Evolutionary conservation across 495 filamentous ascomycete species (phyloP).

Genomic region (Aspergillus steynii): DNA sequence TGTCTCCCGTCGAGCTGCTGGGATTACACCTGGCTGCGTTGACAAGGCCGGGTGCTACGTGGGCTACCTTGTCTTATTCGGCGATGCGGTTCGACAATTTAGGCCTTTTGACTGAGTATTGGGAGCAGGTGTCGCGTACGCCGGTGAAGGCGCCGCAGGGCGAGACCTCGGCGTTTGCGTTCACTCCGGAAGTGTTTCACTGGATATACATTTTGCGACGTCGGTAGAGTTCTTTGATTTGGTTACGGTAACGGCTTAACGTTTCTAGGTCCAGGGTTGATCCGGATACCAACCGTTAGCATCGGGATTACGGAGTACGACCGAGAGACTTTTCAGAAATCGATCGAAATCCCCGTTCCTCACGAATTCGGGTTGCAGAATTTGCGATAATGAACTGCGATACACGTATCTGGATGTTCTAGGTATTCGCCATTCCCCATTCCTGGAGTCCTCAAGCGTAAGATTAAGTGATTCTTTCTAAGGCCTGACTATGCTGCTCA

Average conservation of each 20-base stretch:
- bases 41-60: constrained; percentile 31
- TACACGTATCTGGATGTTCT: too few species aligned
- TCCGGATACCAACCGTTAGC: background rate
- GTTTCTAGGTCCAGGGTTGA: background rate
- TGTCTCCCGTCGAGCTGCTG: constrained; percentile 41
- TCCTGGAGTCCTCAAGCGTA: too few species aligned
- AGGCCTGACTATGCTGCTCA: too few species aligned
- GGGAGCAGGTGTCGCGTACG: constrained; percentile 35
- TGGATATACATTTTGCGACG: constrained; percentile 44
- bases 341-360: too few species aligned
- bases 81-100: constrained; percentile 36
- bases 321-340: background rate
- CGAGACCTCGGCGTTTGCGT: constrained; percentile 27
- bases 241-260: background rate
- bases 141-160: constrained; percentile 42
- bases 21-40: constrained; percentile 38
- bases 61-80: constrained; percentile 43
- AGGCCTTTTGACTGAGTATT: constrained; percentile 25
- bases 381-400: too few species aligned
- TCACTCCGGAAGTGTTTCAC: constrained; percentile 41
- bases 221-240: constrained; percentile 19
- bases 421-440: too few species aligned
- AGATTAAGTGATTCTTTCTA: too few species aligned
- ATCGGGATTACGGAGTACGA: background rate
- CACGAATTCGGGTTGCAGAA: too few species aligned